These are phyloP conservation scores for Neotropicomus parvogracilis DNA, from an alignment of 1,284 basidiomycete genomes.

Conservation along the genomic window DNA sequence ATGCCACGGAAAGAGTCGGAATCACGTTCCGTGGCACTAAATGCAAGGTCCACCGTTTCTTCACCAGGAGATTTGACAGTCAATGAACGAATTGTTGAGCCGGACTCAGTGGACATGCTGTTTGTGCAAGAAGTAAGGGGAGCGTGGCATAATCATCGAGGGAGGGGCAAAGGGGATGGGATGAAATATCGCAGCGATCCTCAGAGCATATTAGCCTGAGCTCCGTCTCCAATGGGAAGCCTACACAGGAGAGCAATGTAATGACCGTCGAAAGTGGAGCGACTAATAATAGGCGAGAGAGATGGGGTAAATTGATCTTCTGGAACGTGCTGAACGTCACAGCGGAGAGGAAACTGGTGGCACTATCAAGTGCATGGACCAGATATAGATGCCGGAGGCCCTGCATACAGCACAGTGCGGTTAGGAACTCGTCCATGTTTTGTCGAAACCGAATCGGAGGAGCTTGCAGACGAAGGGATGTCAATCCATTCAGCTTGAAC, in stretches of 20 bases:
- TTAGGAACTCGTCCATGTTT: background rate
- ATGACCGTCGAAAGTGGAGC: background rate
- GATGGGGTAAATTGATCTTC: background rate
- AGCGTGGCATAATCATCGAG: background rate
- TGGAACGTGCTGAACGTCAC: background rate
- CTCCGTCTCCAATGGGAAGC: background rate
- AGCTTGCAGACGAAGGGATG: background rate
- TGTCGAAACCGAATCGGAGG: background rate
- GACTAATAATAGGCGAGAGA: background rate
- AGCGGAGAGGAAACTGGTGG: background rate
- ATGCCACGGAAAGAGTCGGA: no score
- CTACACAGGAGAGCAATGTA: background rate
- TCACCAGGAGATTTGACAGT: background rate
- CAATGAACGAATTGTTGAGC: background rate
- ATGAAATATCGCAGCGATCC: no score
- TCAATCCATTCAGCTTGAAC: background rate
- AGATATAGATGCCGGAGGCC: background rate
- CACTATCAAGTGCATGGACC: background rate
- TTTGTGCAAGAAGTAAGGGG: background rate
- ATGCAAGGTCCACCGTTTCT: background rate
- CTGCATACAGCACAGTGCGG: background rate
- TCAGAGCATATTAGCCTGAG: background rate
- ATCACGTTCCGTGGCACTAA: background rate
- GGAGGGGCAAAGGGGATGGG: no score
- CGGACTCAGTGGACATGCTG: background rate